These are phyloP conservation scores for Polyporus tsugae DNA, from an alignment of 1,284 basidiomycete genomes.

Conservation along the genomic window DNA sequence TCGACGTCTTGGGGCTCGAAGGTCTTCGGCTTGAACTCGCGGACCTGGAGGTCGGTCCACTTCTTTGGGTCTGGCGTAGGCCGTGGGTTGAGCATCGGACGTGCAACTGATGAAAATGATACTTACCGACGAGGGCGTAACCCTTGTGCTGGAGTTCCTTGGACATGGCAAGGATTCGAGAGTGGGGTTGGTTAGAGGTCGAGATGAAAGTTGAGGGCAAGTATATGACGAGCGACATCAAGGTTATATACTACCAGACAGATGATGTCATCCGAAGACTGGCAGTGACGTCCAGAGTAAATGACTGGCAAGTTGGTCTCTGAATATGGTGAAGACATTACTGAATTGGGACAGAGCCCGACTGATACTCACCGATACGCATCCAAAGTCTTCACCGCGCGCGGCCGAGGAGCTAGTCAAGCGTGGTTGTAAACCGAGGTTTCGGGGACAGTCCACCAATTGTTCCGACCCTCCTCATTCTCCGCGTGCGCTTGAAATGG, in stretches of 20 bases:
- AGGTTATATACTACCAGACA: not conserved
- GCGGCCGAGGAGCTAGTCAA: not conserved
- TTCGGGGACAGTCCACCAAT: not conserved
- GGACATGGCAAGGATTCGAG: not conserved
- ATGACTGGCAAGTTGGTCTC: not conserved
- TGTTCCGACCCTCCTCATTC: not conserved
- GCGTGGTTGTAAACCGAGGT: not conserved
- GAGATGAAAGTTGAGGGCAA: not conserved
- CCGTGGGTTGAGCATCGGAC: not conserved
- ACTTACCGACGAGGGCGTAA: slow-evolving; percentile 29
- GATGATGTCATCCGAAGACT: not conserved
- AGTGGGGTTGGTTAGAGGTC: not conserved
- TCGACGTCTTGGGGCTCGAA: slow-evolving; percentile 46
- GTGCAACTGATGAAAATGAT: slow-evolving; percentile 2
- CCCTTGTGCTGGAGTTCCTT: slow-evolving; percentile 32
- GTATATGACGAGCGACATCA: not conserved
- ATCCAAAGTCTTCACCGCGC: not conserved
- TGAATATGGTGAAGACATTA: not conserved
- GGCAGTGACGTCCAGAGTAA: not conserved
- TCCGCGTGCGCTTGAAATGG: not conserved
- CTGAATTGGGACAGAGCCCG: not conserved
- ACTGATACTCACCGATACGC: not conserved
- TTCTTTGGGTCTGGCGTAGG: slow-evolving; percentile 32
- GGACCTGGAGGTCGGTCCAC: slow-evolving; percentile 53
- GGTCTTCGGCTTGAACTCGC: slow-evolving; percentile 45